These are phyloP conservation scores for Globisporangium parvum DNA, from an alignment of 352 stramenopile species.

Conservation along the genomic window DNA sequence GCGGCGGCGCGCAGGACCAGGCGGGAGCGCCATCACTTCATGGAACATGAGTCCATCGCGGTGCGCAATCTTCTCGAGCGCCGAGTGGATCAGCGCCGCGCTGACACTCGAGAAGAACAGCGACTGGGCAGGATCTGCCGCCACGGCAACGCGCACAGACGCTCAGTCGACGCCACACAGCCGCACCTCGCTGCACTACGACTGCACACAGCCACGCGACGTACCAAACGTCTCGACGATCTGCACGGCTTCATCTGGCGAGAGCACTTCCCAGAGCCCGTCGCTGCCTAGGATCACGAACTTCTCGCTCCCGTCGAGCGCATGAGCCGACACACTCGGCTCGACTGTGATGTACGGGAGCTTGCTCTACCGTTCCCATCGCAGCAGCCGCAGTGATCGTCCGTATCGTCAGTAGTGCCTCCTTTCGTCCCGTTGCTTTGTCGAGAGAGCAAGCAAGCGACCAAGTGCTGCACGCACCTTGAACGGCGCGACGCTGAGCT, in stretches of 20 bases:
- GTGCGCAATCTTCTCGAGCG: slow-evolving; percentile 64
- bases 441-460: no score
- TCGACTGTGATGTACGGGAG: slow-evolving; percentile 75
- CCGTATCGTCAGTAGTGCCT: slow-evolving; percentile 7
- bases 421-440: neutral
- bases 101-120: slow-evolving; percentile 53
- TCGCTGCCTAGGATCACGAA: slow-evolving; percentile 79
- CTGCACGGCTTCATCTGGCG: slow-evolving; percentile 49
- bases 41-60: slow-evolving; percentile 65
- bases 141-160: neutral
- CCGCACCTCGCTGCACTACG: no score
- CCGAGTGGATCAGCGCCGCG: slow-evolving; percentile 59
- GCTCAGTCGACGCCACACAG: no score
- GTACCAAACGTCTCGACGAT: slow-evolving; percentile 70
- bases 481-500: slow-evolving; percentile 89
- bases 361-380: slow-evolving; percentile 41
- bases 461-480: slow-evolving; percentile 54
- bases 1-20: slow-evolving; percentile 39
- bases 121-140: slow-evolving; percentile 30
- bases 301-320: slow-evolving; percentile 50
- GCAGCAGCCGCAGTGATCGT: neutral
- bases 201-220: neutral
- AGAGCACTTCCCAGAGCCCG: slow-evolving; percentile 77
- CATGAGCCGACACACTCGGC: slow-evolving; percentile 45
- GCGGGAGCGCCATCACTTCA: slow-evolving; percentile 50